These are phyloP conservation scores for Areca catechu DNA, from an alignment of 176 grass and related monocot species.

Conservation along the genomic window DNA sequence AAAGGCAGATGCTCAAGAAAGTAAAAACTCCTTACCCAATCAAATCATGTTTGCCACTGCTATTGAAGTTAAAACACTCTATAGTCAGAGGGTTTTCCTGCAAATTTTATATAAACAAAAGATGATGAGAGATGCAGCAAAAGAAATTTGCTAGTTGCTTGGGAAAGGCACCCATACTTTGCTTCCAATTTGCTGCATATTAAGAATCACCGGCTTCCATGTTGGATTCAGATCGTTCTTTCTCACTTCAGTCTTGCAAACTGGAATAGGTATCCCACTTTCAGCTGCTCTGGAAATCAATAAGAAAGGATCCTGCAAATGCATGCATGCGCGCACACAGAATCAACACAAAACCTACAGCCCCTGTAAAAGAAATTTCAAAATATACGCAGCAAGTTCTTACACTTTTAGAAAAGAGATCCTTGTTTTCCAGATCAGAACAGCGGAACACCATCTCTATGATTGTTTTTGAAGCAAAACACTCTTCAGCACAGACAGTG, in stretches of 20 bases:
- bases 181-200: slow-evolving; percentile 95
- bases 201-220: slow-evolving; percentile 78
- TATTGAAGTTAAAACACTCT: slow-evolving; percentile 95
- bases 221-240: slow-evolving; percentile 96
- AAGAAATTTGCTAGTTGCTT: background rate
- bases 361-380: background rate
- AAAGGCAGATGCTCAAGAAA: background rate
- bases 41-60: slow-evolving; percentile 86
- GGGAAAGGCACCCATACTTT: slow-evolving; percentile 46
- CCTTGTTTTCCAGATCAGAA: slow-evolving; percentile 89
- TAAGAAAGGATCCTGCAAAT: slow-evolving; percentile 76
- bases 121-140: slow-evolving; percentile 6
- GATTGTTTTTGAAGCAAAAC: slow-evolving; percentile 76
- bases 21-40: slow-evolving; percentile 68
- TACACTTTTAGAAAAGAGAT: slow-evolving; percentile 98
- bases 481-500: slow-evolving; percentile 69
- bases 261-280: slow-evolving; percentile 65
- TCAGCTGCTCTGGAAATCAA: slow-evolving; percentile 87
- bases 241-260: slow-evolving; percentile 99
- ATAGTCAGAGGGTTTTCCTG: slow-evolving; percentile 90
- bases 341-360: slow-evolving; percentile 15
- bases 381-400: slow-evolving; percentile 8
- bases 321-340: background rate
- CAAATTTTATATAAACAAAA: slow-evolving; percentile 31
- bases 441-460: slow-evolving; percentile 83